Percentiles rank a stretch among this genome's conserved stretches.
phyloP scores from a whole-genome alignment of 352 stramenopile species.

The Phytophthora multivora region DNA sequence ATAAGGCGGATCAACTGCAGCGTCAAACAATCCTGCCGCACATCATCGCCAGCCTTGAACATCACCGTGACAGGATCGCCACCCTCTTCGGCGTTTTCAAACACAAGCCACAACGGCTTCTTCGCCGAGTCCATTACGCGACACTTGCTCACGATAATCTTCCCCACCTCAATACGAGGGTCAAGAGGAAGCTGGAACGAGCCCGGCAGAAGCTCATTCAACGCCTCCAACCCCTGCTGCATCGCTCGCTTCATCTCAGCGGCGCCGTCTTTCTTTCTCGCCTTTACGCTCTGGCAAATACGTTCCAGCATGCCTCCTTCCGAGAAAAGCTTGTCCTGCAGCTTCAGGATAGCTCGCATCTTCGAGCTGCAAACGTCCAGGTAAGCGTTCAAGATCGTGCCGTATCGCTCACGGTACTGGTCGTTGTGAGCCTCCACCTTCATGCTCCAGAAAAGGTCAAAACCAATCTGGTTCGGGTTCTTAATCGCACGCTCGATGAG shows the following conservation, averaged over 20 bases:
- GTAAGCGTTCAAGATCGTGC: constrained; percentile 82
- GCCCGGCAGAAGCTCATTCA: constrained; percentile 81
- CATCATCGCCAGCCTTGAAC: constrained; percentile 94
- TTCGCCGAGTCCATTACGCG: constrained; percentile 92
- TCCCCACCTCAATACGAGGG: constrained; percentile 80
- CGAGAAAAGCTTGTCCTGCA: constrained; percentile 88
- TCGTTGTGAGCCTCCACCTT: constrained; percentile 87
- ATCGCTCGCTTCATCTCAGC: constrained; percentile 86
- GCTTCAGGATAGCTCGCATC: constrained; percentile 91
- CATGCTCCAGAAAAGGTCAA: constrained; percentile 91
- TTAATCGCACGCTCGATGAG: constrained; percentile 84
- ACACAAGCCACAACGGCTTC: constrained; percentile 87
- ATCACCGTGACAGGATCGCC: constrained; percentile 87
- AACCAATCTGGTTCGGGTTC: constrained; percentile 87
- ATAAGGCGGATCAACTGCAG: constrained; percentile 92
- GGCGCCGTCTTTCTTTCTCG: constrained; percentile 74
- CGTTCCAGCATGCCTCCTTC: constrained; percentile 78
- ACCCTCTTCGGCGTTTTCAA: constrained; percentile 85
- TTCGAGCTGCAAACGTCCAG: constrained; percentile 88
- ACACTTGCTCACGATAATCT: constrained; percentile 88
- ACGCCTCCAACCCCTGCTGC: constrained; percentile 68
- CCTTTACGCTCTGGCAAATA: constrained; percentile 84
- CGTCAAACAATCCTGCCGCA: constrained; percentile 95
- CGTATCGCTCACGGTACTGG: constrained; percentile 80
- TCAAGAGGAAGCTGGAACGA: constrained; percentile 91